Evolutionary conservation across 2,329 filamentous ascomycete genomes (phyloP).

Genomic region (Curvularia hawaiiensis): DNA sequence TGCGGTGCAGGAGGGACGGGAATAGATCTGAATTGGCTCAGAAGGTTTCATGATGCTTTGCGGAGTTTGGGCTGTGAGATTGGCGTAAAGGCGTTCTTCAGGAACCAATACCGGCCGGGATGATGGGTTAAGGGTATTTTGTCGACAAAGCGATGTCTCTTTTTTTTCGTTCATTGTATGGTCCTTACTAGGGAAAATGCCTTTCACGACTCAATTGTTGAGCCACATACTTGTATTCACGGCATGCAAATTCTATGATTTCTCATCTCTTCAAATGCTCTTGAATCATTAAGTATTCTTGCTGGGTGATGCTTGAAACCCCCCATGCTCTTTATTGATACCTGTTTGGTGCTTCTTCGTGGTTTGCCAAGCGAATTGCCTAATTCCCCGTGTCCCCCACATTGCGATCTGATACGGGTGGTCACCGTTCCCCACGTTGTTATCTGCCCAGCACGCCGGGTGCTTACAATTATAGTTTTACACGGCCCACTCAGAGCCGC

Average conservation of each 20-base stretch:
- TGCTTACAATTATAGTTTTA: constrained; percentile 12
- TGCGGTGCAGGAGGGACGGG: constrained; percentile 47
- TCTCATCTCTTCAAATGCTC: constrained; percentile 9
- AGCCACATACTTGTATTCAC: constrained; percentile 15
- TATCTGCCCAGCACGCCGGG: constrained; percentile 21
- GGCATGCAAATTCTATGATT: constrained; percentile 22
- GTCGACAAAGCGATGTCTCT: constrained; percentile 16
- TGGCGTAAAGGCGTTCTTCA: constrained; percentile 23
- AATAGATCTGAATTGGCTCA: constrained; percentile 25
- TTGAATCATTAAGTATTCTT: not conserved
- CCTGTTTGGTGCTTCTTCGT: constrained; percentile 18
- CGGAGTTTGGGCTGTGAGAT: constrained; percentile 18
- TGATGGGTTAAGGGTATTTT: constrained; percentile 13
- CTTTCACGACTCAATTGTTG: constrained; percentile 10
- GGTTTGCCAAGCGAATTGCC: constrained; percentile 21
- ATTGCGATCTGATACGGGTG: constrained; percentile 11
- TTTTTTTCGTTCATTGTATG: constrained; percentile 13
- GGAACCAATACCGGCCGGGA: constrained; percentile 5
- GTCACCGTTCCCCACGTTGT: constrained; percentile 32
- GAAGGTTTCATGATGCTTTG: constrained; percentile 13
- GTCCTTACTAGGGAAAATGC: constrained; percentile 15
- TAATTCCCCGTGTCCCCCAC: constrained; percentile 24
- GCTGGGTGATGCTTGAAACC: not conserved
- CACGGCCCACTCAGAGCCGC: constrained; percentile 23
- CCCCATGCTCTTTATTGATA: not conserved